phyloP scores from a whole-genome alignment of 371 early-diverging fungal species.

The Mitosporidium daphniae region DNA sequence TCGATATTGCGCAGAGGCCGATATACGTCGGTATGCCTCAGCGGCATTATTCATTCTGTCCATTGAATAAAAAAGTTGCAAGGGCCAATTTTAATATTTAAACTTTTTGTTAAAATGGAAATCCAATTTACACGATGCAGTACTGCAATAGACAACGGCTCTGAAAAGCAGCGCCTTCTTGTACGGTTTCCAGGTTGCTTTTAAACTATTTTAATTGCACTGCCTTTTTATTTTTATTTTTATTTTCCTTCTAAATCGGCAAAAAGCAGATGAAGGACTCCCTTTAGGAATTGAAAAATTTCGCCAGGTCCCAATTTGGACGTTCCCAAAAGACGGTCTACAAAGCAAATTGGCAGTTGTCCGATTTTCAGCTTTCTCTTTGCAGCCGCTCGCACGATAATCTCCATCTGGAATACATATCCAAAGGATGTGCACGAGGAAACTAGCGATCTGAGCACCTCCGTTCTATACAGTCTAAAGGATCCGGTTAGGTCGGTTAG shows the following conservation, averaged over 20 bases:
- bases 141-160: too few species aligned
- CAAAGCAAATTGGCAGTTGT: constrained; percentile 70
- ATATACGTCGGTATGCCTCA: too few species aligned
- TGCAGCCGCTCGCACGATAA: constrained; percentile 54
- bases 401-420: constrained; percentile 97
- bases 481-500: constrained; percentile 81
- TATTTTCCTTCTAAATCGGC: background rate
- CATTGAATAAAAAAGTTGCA: too few species aligned
- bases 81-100: too few species aligned
- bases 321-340: constrained; percentile 78
- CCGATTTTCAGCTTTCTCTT: background rate
- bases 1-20: too few species aligned
- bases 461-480: constrained; percentile 78
- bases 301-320: constrained; percentile 67
- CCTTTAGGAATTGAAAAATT: constrained; percentile 59
- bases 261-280: constrained; percentile 31
- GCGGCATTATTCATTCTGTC: too few species aligned
- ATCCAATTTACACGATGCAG: too few species aligned
- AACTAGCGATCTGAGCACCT: constrained; percentile 42
- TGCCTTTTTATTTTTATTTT: too few species aligned
- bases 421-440: constrained; percentile 55
- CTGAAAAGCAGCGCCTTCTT: too few species aligned
- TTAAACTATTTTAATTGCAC: too few species aligned
- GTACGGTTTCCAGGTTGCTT: too few species aligned
- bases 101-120: too few species aligned